Evolutionary conservation across 1,284 basidiomycete species (phyloP), one percentile per base, ranked within the genome.

Genomic region (Rhizoctonia solani): DNA sequence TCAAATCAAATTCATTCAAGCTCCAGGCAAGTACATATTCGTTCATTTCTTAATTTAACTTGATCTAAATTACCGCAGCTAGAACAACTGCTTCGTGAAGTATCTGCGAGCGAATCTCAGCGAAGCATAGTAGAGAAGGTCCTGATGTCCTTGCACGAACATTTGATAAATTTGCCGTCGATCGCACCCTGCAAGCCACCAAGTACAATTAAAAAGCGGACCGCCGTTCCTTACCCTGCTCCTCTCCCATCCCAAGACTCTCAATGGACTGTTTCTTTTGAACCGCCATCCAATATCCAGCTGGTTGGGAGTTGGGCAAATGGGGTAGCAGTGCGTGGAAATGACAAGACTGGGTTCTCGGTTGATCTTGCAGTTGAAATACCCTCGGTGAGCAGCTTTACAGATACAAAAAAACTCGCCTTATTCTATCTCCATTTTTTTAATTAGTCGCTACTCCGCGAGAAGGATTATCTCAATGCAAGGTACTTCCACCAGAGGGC

Each of bases 401-500:
- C 54, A 63, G 54, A 69, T 42, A 13, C 27, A 13, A 27, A 19
- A n/a, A n/a, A n/a, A n/a, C n/a, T n/a, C n/a, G n/a, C n/a, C 3
- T 69, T 42, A 56, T 16, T 9, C 25, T 47, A 25, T n/a, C 9
- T 19, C 29, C 65, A 68, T n/a, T 14, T 49, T 49, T 19, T 21
- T 9, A 5, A 21, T 25, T 73, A 93, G 87, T 74, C 73, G 49
- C 78, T 98, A 27, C 95, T 99, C 74, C 93, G 97, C 78, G 92
- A 95, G 72, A 99, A 98, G 76, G 96, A 99, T 75, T 92, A 95
- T 72, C 80, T 95, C 66, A 91, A 95, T 74, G 86, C 87, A 37
- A 86, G 97, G 19, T 95, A 92, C 77, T 95, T 96, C 75, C 90
- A 96, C 76, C 99, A 99, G 77, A 83, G 92, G 47, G 89, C 92